Evolutionary conservation across 176 grass and related monocot genomes (phyloP), one percentile per base, ranked within the genome.

Genomic region (Ampelocalamus luodianensis): DNA sequence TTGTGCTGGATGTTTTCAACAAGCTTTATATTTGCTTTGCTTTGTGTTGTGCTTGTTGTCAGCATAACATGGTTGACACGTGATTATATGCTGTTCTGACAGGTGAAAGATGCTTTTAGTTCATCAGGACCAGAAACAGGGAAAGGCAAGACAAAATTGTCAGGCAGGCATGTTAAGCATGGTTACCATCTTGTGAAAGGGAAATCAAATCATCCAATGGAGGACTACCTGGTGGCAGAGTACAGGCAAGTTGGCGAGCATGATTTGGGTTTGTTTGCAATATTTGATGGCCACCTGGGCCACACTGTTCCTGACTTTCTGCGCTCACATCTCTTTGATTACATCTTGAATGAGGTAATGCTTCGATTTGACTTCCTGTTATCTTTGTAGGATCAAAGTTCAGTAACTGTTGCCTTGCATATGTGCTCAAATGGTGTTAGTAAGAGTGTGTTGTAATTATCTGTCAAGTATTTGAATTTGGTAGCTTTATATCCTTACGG

Each of bases 121-220:
- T 95, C 91, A 53, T 89, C 90, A 37, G 87, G 90, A 63, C 91
- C 86, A 45, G 96, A 95, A 62, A 94, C 96, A 16, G 96, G 96
- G 58, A 98, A 98, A 82, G 91, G 93, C 42, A 98, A 95, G 81
- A 92, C 60, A 83, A 98, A 98, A 75, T 74, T 95, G 45, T 91
- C 91, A 71, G 96, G 91, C 26, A 92, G 48, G 70, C 51, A 61
- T 77, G 80, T 98, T 22, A 93, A 73, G 76, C 89, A 98, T 76
- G 96, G 93, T 65, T 98, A 95, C 83, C 91, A 95, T 80, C 82
- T 98, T 65, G 89, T 98, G 27, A 93, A 98, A 72, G 96, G 96
- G 36, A 98, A 98, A 88, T 94, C 93, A 27, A 89, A 83, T 82
- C 96, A 94, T 83, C 93, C 91, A 50, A 95, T 98, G 96, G 93